These are phyloP conservation scores for Trichosporon faecale DNA, from an alignment of 1,284 basidiomycete genomes.

Conservation along the genomic window DNA sequence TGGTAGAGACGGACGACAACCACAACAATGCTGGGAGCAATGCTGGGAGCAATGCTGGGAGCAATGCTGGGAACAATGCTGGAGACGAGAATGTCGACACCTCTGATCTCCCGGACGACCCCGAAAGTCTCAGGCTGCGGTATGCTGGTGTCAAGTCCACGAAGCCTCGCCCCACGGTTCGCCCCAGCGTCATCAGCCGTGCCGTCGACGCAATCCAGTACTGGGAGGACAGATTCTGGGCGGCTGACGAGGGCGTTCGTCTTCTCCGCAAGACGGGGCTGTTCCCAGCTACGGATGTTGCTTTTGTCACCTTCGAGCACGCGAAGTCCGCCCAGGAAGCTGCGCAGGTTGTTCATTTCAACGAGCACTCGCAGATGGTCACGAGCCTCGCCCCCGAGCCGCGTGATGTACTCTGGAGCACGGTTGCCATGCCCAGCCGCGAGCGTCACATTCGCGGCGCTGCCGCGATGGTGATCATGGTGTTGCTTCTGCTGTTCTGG, in stretches of 20 bases:
- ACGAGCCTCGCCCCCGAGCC: slow-evolving; percentile 87
- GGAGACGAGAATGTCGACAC: slow-evolving; percentile 45
- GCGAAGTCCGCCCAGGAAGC: slow-evolving; percentile 92
- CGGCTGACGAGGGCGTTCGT: slow-evolving; percentile 68
- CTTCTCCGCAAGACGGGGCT: slow-evolving; percentile 53
- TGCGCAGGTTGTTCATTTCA: slow-evolving; percentile 76
- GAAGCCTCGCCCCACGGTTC: slow-evolving; percentile 38
- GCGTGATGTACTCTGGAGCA: slow-evolving; percentile 91
- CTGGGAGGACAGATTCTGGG: slow-evolving; percentile 70
- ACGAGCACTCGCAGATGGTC: slow-evolving; percentile 63
- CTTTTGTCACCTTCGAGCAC: slow-evolving; percentile 96
- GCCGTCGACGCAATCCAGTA: slow-evolving; percentile 83
- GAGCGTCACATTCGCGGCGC: slow-evolving; percentile 64
- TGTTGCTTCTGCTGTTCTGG: slow-evolving; percentile 72
- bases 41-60: not conserved
- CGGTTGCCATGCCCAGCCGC: slow-evolving; percentile 66
- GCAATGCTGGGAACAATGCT: not conserved
- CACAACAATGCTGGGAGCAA: not conserved
- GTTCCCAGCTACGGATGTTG: slow-evolving; percentile 75
- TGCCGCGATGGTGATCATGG: slow-evolving; percentile 67
- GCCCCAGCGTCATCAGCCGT: slow-evolving; percentile 39
- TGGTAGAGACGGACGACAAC: not conserved
- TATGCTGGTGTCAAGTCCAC: slow-evolving; percentile 34
- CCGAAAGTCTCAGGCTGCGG: slow-evolving; percentile 22
- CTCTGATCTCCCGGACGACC: slow-evolving; percentile 10